Percentiles rank a stretch among this genome's conserved stretches.
Evolutionary conservation across 805 yeast genomes (phyloP).

Genomic region (Lipomyces spencermartinsiae): DNA sequence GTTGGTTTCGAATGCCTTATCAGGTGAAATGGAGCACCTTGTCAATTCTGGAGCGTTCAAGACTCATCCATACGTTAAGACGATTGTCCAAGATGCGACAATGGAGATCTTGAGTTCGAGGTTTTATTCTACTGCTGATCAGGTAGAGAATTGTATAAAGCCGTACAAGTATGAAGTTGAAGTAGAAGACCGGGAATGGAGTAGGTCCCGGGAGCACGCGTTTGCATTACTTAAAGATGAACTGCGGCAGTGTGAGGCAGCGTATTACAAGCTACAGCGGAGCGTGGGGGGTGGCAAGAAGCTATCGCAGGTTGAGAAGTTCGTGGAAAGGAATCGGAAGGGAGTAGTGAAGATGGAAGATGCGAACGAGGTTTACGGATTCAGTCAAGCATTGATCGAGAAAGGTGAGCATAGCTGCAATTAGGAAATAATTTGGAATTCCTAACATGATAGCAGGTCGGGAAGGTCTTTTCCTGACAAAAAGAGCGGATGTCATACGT

Average conservation of each 20-base stretch:
- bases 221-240: conserved; percentile 79
- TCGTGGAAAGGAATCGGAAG: conserved; percentile 48
- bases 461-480: conserved; percentile 79
- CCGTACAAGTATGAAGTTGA: conserved; percentile 98
- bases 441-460: conserved; percentile 51
- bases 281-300: conserved; percentile 80
- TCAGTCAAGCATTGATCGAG: conserved; percentile 73
- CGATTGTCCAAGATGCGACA: conserved; percentile 85
- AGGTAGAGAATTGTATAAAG: conserved; percentile 96
- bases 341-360: conserved; percentile 41
- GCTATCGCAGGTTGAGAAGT: conserved; percentile 79
- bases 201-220: conserved; percentile 77
- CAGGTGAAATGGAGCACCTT: conserved; percentile 77
- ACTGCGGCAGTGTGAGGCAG: conserved; percentile 75
- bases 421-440: not conserved
- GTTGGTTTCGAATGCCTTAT: conserved; percentile 77
- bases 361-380: conserved; percentile 79
- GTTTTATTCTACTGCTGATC: conserved; percentile 93
- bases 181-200: conserved; percentile 95
- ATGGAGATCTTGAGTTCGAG: conserved; percentile 75
- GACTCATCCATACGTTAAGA: conserved; percentile 85
- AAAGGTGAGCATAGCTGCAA: conserved; percentile 51
- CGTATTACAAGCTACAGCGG: conserved; percentile 63
- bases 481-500: conserved; percentile 70
- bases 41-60: conserved; percentile 75